Percentiles rank a stretch among this genome's conserved stretches.
Evolutionary conservation across 139 green algal genomes (phyloP).

Genomic region (Desmodesmus armatus): DNA sequence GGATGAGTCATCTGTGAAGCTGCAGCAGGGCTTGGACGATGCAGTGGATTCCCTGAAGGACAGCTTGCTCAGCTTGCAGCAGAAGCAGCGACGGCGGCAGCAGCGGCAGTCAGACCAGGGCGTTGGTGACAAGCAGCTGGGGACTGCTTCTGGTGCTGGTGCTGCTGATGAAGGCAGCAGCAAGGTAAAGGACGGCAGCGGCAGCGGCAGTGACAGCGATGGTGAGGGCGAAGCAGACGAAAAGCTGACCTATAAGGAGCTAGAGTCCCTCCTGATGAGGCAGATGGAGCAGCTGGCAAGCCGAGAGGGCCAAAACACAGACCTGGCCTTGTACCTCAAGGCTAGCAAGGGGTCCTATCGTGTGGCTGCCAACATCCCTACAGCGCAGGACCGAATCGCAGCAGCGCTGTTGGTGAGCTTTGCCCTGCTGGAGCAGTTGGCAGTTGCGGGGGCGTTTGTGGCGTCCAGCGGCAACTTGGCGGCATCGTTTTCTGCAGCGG

Average conservation of each 20-base stretch:
- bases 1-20: neutral
- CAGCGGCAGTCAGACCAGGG: neutral
- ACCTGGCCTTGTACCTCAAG: conserved; percentile 4
- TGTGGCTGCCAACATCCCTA: neutral
- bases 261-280: neutral
- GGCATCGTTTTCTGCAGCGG: conserved; percentile 7
- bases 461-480: conserved; percentile 19
- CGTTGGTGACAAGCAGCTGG: neutral
- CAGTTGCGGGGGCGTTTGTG: conserved; percentile 7
- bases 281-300: neutral
- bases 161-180: neutral
- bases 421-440: neutral
- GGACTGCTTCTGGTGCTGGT: neutral
- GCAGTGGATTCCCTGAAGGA: no score
- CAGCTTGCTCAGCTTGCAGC: no score
- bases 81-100: no score
- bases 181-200: neutral
- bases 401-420: neutral
- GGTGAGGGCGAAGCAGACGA: neutral
- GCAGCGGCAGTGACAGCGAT: neutral
- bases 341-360: no score
- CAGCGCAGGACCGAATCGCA: neutral
- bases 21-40: neutral
- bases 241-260: neutral
- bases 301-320: neutral